These are phyloP conservation scores for Hemerocallis citrina DNA, from an alignment of 106 monocot genomes.

Conservation along the genomic window DNA sequence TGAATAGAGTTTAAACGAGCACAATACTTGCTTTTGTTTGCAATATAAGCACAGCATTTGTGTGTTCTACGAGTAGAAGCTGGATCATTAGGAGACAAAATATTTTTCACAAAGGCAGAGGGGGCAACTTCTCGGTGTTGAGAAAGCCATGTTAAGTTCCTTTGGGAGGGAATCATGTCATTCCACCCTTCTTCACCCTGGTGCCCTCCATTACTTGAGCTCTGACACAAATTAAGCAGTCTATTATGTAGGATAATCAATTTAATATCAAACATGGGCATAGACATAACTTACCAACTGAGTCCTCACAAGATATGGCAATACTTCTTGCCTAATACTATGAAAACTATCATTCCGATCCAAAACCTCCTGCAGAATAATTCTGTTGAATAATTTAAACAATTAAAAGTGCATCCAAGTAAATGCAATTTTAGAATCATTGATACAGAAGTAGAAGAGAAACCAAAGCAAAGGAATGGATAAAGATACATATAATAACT, in stretches of 20 bases:
- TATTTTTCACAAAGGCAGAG: constrained; percentile 36
- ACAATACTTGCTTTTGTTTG: constrained; percentile 86
- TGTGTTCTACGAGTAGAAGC: constrained; percentile 40
- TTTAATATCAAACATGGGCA: not conserved
- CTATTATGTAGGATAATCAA: constrained; percentile 1
- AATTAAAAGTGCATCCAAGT: not conserved
- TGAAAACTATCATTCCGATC: constrained; percentile 66
- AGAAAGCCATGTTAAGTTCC: constrained; percentile 47
- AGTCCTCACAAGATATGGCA: constrained; percentile 87
- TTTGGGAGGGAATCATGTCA: constrained; percentile 25
- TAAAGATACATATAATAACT: not conserved
- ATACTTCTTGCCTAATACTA: constrained; percentile 84
- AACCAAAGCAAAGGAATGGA: not conserved
- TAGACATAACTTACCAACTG: constrained; percentile 52
- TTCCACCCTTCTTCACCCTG: constrained; percentile 36
- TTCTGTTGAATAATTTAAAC: constrained; percentile 45
- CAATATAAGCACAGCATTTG: constrained; percentile 93
- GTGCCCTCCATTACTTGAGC: constrained; percentile 27
- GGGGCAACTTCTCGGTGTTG: constrained; percentile 47
- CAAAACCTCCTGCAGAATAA: constrained; percentile 70
- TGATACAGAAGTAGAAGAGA: not conserved
- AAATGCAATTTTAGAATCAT: not conserved
- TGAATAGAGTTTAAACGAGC: constrained; percentile 88
- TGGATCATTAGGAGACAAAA: constrained; percentile 20
- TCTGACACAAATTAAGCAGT: constrained; percentile 30